Conservation (phyloP, 2,329 filamentous ascomycete species). For the Didymosphaeria variabile region DNA sequence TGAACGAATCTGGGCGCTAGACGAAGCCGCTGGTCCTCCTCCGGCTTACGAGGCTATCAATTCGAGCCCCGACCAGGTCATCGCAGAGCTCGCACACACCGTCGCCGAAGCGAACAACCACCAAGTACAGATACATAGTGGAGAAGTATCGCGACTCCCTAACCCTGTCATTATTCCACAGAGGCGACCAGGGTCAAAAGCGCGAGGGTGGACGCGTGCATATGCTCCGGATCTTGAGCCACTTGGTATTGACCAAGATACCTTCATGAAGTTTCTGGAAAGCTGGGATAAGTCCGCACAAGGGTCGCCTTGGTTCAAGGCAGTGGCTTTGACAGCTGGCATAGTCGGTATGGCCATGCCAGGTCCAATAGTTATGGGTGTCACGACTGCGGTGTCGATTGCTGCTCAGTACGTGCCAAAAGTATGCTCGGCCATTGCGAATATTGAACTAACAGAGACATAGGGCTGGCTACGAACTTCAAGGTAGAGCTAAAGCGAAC, state of each 20-base stretch:
- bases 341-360: slow-evolving; percentile 17
- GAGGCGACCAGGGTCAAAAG: slow-evolving; percentile 58
- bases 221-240: slow-evolving; percentile 61
- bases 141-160: slow-evolving; percentile 17
- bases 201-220: slow-evolving; percentile 62
- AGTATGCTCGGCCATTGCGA: background rate
- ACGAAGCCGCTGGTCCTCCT: slow-evolving; percentile 21
- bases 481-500: slow-evolving; percentile 55
- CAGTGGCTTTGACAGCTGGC: slow-evolving; percentile 19
- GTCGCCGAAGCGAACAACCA: background rate
- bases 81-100: slow-evolving; percentile 22
- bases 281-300: slow-evolving; percentile 57
- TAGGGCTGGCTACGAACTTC: slow-evolving; percentile 55
- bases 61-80: slow-evolving; percentile 8
- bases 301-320: slow-evolving; percentile 32
- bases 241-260: slow-evolving; percentile 58
- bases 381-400: slow-evolving; percentile 23
- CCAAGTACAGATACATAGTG: background rate
- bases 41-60: slow-evolving; percentile 18
- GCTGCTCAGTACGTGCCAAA: slow-evolving; percentile 33
- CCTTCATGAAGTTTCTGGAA: slow-evolving; percentile 61
- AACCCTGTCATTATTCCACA: slow-evolving; percentile 63
- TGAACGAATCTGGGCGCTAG: slow-evolving; percentile 24
- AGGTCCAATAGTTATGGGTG: slow-evolving; percentile 13
- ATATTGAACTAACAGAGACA: slow-evolving; percentile 53